Base-by-base conservation (phyloP, 345 rosid genomes). In the Viola odorata region DNA sequence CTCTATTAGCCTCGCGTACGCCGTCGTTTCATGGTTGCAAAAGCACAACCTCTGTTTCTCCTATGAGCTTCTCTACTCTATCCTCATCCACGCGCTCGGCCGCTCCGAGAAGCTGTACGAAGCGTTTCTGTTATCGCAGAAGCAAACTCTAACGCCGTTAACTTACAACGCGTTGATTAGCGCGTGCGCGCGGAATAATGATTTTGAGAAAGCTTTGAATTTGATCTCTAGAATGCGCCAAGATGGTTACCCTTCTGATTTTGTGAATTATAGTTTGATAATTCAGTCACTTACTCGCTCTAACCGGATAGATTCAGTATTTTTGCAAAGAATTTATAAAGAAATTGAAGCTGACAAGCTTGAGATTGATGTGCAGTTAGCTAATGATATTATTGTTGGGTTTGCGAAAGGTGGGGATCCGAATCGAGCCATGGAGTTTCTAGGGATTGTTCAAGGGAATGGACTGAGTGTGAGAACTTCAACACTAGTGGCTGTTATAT, bases 21-120 rank as follows among this genome's bases (percentile, higher is more conserved):
- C 84, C 7, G 84, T 94, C 13, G 99, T 94, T 54, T 79, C 85
- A 0, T 94, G 99, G 99, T 84, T 94, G 0, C 85, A 85, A 60
- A 85, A 74, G 57, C 97, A 94, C 72, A 88, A 86, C 40, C 97
- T 94, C 67, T 94, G 97, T 65, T 94, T 82, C 81, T 94, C 99
- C 0, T 94, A 86, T 72, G 96, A 94, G 78, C 85, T 94, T 41
- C 96, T 88, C 70, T 90, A 88, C 70, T 90, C 96, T 0, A 94
- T 94, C 58, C 84, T 90, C 8, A 90, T 94, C 58, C 94, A 94
- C 75, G 90, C 92, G 13, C 90, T 90, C n/a, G 97, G 99, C 40
- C 85, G 86, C 36, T 87, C 95, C 11, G 99, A 94, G 85, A 88
- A 90, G 83, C 84, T 94, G 3, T 88, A 94, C 77, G 97, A 94